phyloP scores from a whole-genome alignment of 371 early-diverging fungal species.

The Mucor sp. region DNA sequence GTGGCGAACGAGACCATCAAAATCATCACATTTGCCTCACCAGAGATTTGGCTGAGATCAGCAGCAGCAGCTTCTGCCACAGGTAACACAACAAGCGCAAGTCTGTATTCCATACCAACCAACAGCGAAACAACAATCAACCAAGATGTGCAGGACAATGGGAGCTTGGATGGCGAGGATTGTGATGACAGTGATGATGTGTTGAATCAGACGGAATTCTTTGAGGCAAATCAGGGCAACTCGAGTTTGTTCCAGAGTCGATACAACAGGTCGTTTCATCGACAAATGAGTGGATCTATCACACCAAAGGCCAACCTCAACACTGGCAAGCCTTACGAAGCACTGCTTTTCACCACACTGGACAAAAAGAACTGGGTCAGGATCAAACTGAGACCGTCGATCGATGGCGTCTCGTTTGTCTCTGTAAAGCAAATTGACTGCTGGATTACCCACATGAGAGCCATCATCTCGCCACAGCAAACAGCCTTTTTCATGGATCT shows the following conservation, averaged over 20 bases:
- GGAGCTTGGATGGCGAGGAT: not conserved
- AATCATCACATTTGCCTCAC: conserved; percentile 39
- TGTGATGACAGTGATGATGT: conserved; percentile 3
- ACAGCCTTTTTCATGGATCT: conserved; percentile 37
- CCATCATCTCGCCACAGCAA: conserved; percentile 35
- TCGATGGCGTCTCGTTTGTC: conserved; percentile 6
- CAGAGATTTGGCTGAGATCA: conserved; percentile 42
- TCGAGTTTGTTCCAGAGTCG: conserved; percentile 9
- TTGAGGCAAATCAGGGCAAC: conserved; percentile 32
- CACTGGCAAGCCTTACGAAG: conserved; percentile 33
- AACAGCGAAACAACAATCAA: conserved; percentile 27
- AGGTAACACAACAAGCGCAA: not conserved
- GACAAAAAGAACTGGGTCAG: conserved; percentile 43
- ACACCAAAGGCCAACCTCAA: conserved; percentile 22
- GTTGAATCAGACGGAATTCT: conserved; percentile 35
- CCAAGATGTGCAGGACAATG: not conserved
- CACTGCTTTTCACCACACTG: conserved; percentile 42
- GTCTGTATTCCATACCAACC: conserved; percentile 19
- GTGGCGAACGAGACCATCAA: conserved; percentile 44
- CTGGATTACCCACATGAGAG: conserved; percentile 29
- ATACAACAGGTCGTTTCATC: conserved; percentile 1
- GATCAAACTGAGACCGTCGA: conserved; percentile 35
- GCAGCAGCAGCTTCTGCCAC: not conserved
- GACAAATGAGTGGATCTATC: conserved; percentile 38
- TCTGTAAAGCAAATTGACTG: conserved; percentile 38